Base-by-base conservation (phyloP, 139 green algal species). In the Micractinium sp. region DNA sequence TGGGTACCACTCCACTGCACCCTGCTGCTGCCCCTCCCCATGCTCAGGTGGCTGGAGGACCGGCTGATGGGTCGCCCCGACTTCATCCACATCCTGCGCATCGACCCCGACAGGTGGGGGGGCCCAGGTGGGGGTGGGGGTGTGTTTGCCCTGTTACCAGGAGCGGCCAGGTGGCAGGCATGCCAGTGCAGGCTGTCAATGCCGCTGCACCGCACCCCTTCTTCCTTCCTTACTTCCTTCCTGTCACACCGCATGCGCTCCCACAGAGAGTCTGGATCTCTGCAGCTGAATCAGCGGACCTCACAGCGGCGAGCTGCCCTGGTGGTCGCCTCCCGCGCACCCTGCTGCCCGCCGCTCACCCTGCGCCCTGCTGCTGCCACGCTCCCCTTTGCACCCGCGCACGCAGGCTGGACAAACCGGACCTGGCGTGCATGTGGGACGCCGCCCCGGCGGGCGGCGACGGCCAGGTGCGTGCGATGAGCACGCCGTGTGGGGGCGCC, bases 61-160 rank as follows among this genome's bases (percentile, higher is more conserved):
- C 85, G 67, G 5, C 76, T 84, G 23, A 84, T 67, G 78, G 25
- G 18, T 4, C 41, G 38, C 71, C 91, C 91, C 12, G 73, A 83
- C 5, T 91, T 80, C 79, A 81, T 94, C 22, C 91, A 94, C 88
- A 82, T 94, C 31, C 88, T 94, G 78, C 60, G 87, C 33, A 71
- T 90, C 0, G 87, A 87, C 67, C 83, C 83, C 23, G 83, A 87
- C 83, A 67, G 83, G 83, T 81, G 38, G 4, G 76, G 63, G 25
- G 12, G 23, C n/a, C 22, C 18, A 71, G 63, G 14, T 71, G 63
- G 63, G 7, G 63, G 20, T 25, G 22, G 22, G 63, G 22, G 63
- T 25, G 63, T 25, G 63, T n/a, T n/a, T n/a, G 63, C 20, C 2
- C 63, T 27, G 12, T 71, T 16, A 2, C 7, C 63, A 2, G 63